Evolutionary conservation across 2,329 filamentous ascomycete genomes (phyloP).

Genomic region (Calcarisporium arbuscula): DNA sequence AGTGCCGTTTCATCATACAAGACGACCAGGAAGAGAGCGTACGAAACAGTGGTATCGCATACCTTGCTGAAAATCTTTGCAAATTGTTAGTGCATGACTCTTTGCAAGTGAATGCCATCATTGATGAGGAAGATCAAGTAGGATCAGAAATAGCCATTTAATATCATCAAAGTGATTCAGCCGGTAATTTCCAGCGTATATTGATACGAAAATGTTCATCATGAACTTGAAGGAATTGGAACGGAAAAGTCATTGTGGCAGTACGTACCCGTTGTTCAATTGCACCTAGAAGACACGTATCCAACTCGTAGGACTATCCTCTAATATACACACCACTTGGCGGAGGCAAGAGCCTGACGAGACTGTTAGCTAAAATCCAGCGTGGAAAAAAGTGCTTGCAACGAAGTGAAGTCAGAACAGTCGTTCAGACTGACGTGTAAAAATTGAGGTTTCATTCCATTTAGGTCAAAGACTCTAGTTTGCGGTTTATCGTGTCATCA

Average conservation of each 20-base stretch:
- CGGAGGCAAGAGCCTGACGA: slow-evolving; percentile 1
- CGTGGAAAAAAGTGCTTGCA: slow-evolving; percentile 8
- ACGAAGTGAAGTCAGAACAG: slow-evolving; percentile 14
- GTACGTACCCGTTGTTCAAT: slow-evolving; percentile 22
- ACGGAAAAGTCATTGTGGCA: background rate
- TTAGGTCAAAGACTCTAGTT: slow-evolving; percentile 97
- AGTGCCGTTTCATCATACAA: slow-evolving; percentile 88
- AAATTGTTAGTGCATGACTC: slow-evolving; percentile 25
- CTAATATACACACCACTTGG: slow-evolving; percentile 9
- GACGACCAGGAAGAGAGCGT: slow-evolving; percentile 10
- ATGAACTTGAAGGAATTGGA: slow-evolving; percentile 15
- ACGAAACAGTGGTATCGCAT: slow-evolving; percentile 17
- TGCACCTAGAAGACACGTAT: background rate
- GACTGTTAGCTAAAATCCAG: slow-evolving; percentile 18
- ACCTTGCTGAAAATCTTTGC: slow-evolving; percentile 24
- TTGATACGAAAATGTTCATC: slow-evolving; percentile 64
- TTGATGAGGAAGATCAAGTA: slow-evolving; percentile 1
- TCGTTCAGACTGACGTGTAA: slow-evolving; percentile 90
- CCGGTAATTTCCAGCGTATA: slow-evolving; percentile 93
- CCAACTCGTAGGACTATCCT: background rate
- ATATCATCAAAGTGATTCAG: slow-evolving; percentile 76
- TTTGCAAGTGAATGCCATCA: too few relatives aligned
- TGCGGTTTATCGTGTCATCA: slow-evolving; percentile 85
- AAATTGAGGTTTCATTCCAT: slow-evolving; percentile 72
- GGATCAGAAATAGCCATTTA: slow-evolving; percentile 81